phyloP scores from a whole-genome alignment of 2,329 filamentous ascomycete species.

The Pestalotiopsis sp. region DNA sequence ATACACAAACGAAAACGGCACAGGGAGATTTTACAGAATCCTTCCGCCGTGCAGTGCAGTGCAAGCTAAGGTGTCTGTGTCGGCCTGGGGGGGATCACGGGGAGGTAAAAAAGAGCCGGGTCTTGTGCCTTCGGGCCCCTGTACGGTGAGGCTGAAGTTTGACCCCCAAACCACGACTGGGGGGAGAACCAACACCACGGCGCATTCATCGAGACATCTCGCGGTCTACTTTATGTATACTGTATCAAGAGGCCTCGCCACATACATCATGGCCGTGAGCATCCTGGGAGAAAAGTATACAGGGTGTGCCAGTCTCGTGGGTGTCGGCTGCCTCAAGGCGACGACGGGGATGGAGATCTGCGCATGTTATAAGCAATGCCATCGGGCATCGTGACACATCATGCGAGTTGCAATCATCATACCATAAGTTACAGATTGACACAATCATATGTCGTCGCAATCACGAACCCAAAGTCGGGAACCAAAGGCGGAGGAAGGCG shows the following conservation, averaged over 20 bases:
- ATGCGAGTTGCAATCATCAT: neutral
- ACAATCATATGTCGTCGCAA: neutral
- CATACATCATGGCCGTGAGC: neutral
- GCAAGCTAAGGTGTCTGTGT: no score
- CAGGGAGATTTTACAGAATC: no score
- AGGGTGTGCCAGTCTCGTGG: neutral
- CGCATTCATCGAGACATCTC: neutral
- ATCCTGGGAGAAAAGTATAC: neutral
- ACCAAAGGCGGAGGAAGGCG: neutral
- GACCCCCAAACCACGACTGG: neutral
- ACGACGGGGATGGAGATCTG: no score
- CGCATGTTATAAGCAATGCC: neutral
- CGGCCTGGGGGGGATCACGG: neutral
- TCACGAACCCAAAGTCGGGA: neutral
- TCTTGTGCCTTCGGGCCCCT: neutral
- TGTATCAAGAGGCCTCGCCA: neutral
- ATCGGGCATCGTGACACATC: neutral
- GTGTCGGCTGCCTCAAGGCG: neutral
- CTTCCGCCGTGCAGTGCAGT: no score
- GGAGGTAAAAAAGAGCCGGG: neutral
- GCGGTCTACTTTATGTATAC: neutral
- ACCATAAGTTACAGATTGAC: no score
- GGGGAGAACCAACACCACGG: neutral
- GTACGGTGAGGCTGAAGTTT: constrained; percentile 3
- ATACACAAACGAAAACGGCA: no score